Evolutionary conservation across 2,329 filamentous ascomycete species (phyloP).

Genomic region (Hypomyces perniciosus): DNA sequence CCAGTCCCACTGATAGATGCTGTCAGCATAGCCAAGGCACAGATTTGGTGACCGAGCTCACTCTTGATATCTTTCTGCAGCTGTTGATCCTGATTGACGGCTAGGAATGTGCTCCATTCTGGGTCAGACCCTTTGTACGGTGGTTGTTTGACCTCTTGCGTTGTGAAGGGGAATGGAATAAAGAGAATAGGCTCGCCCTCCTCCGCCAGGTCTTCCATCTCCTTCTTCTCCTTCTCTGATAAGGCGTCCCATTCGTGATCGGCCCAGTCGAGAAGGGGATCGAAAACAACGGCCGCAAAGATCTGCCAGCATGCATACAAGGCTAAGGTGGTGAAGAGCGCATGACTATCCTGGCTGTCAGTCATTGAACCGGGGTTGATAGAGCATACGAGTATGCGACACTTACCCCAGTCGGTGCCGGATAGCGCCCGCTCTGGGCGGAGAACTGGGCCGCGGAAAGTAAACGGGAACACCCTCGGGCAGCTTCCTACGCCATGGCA

Average conservation of each 20-base stretch:
- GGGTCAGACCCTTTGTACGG: constrained; percentile 54
- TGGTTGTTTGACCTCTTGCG: constrained; percentile 38
- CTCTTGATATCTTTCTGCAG: constrained; percentile 43
- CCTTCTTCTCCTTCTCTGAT: constrained; percentile 38
- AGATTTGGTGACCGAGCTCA: constrained; percentile 21
- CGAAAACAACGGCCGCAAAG: constrained; percentile 41
- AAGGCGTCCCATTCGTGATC: constrained; percentile 38
- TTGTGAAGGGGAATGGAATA: constrained; percentile 57
- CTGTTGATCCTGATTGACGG: constrained; percentile 48
- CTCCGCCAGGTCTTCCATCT: constrained; percentile 35
- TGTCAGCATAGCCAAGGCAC: not conserved
- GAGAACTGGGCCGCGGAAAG: constrained; percentile 21
- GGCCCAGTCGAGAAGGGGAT: constrained; percentile 37
- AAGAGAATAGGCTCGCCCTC: constrained; percentile 45
- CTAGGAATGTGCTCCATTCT: constrained; percentile 57
- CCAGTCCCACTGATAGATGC: constrained; percentile 22
- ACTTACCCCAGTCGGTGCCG: constrained; percentile 25
- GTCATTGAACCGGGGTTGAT: constrained; percentile 1
- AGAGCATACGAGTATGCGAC: constrained; percentile 3
- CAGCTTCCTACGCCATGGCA: constrained; percentile 26
- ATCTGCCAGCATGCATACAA: constrained; percentile 36
- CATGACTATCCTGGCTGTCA: constrained; percentile 18
- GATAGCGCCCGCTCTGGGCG: constrained; percentile 16
- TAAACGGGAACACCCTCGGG: constrained; percentile 26
- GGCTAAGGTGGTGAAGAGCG: constrained; percentile 27